Conservation (phyloP, 1,284 basidiomycete genomes). For the Pisolithus thermaeus region DNA sequence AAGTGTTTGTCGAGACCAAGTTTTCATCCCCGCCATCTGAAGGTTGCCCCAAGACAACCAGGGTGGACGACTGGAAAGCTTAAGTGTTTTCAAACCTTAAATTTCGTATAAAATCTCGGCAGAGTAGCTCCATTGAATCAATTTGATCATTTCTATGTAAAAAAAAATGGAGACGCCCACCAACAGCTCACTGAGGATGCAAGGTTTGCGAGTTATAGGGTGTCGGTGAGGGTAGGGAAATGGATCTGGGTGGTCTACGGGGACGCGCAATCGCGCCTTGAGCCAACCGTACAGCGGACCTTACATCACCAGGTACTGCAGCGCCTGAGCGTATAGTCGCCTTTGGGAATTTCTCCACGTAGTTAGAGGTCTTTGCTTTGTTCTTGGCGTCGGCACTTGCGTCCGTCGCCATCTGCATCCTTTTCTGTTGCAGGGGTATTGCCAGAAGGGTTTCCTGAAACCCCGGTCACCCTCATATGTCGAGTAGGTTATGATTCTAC, state of each 20-base stretch:
- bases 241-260: constrained; percentile 11
- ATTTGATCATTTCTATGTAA: neutral
- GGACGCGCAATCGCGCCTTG: constrained; percentile 41
- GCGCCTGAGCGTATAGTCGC: constrained; percentile 40
- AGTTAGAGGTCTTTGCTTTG: constrained; percentile 18
- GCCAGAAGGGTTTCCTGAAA: constrained; percentile 49
- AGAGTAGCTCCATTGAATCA: neutral
- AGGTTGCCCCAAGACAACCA: constrained; percentile 44
- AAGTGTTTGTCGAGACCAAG: constrained; percentile 59
- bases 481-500: neutral
- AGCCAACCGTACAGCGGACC: constrained; percentile 41
- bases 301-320: constrained; percentile 43
- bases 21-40: constrained; percentile 42
- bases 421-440: constrained; percentile 35
- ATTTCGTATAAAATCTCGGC: neutral
- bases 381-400: constrained; percentile 29
- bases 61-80: constrained; percentile 51
- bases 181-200: constrained; percentile 14
- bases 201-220: constrained; percentile 20
- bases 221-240: constrained; percentile 9
- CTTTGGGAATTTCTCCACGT: constrained; percentile 24
- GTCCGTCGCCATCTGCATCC: constrained; percentile 19
- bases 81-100: neutral
- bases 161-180: neutral
- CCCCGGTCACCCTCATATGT: constrained; percentile 4